Base-by-base conservation (phyloP, 2,329 filamentous ascomycete species). In the Colletotrichum zoysiae region DNA sequence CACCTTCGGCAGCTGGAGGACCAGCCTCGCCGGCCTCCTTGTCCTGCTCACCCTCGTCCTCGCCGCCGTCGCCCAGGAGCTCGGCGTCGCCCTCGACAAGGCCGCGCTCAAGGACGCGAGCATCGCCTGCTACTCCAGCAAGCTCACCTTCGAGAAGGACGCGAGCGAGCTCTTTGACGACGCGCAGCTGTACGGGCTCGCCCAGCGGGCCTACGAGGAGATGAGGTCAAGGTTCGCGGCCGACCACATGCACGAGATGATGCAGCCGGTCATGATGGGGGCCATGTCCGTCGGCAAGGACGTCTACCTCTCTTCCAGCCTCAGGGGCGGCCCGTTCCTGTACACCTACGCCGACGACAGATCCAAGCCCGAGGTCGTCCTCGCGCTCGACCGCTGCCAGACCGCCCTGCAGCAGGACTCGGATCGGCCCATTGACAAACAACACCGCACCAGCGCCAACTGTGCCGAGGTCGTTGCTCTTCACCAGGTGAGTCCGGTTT, bases 221-320 rank as follows among this genome's bases (percentile, higher is more conserved):
- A 60, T 60, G 40, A 20, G 14, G 42, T 12, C 57, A 5, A 33
- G n/a, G 40, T 60, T 60, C 40, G 5, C 5, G 18, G 57, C 26
- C 8, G 40, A 60, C 20, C 8, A 1, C 11, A 20, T 60, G 2
- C 40, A 9, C 18, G 3, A 6, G 11, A 1, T 14, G 14, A 9
- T 3, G n/a, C 57, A 60, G 30, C 57, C 57, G 4, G 57, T n/a
- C 40, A 46, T 60, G 57, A 46, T 60, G 57, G 57, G 26, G 20
- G 57, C 57, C 57, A 46, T 60, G 57, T 18, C 57, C 18, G n/a
- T 60, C 40, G 57, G 42, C 16, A 46, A 60, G 5, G 23, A 60
- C 26, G 8, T 60, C 40, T 60, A 60, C 20, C 23, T 60, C 16
- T 35, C 57, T 14, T 60, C 42, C 26, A 23, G 14, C 42, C 8